A percentile compares a stretch with the other conserved stretches of the same genome.
Evolutionary conservation across 2,329 filamentous ascomycete genomes (phyloP).

Genomic region (Aspergillus uvarum): DNA sequence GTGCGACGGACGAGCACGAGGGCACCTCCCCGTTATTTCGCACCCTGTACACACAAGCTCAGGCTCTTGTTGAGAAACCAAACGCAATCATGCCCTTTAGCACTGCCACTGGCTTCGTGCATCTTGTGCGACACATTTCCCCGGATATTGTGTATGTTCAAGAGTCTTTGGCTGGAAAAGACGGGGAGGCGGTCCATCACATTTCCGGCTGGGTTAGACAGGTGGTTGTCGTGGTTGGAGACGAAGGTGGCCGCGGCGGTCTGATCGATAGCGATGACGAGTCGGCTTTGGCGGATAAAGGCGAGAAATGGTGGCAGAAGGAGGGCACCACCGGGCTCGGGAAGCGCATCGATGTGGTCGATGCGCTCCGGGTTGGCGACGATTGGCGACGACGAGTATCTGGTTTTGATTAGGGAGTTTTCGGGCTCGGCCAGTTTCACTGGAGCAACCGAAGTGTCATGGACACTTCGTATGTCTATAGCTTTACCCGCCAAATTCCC

Average conservation of each 20-base stretch:
- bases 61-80: slow-evolving; percentile 76
- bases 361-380: slow-evolving; percentile 75
- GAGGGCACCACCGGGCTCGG: slow-evolving; percentile 81
- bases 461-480: neutral
- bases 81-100: slow-evolving; percentile 87
- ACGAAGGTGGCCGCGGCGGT: slow-evolving; percentile 64
- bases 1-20: slow-evolving; percentile 42
- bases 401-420: slow-evolving; percentile 52
- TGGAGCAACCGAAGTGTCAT: slow-evolving; percentile 1
- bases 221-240: slow-evolving; percentile 58
- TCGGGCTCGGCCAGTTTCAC: neutral
- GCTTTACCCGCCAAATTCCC: slow-evolving; percentile 7
- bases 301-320: slow-evolving; percentile 59
- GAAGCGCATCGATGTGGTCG: slow-evolving; percentile 83
- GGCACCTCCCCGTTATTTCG: slow-evolving; percentile 66
- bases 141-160: slow-evolving; percentile 87
- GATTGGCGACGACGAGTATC: slow-evolving; percentile 82
- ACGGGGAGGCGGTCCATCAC: slow-evolving; percentile 71
- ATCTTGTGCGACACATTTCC: slow-evolving; percentile 81
- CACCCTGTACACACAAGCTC: slow-evolving; percentile 76
- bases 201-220: slow-evolving; percentile 63
- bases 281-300: slow-evolving; percentile 37
- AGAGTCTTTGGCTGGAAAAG: slow-evolving; percentile 74
- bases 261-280: slow-evolving; percentile 75
- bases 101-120: slow-evolving; percentile 75